A percentile compares a stretch with the other conserved stretches of the same genome.
Conservation (phyloP, 345 rosid genomes). For the Trapa bicornis region DNA sequence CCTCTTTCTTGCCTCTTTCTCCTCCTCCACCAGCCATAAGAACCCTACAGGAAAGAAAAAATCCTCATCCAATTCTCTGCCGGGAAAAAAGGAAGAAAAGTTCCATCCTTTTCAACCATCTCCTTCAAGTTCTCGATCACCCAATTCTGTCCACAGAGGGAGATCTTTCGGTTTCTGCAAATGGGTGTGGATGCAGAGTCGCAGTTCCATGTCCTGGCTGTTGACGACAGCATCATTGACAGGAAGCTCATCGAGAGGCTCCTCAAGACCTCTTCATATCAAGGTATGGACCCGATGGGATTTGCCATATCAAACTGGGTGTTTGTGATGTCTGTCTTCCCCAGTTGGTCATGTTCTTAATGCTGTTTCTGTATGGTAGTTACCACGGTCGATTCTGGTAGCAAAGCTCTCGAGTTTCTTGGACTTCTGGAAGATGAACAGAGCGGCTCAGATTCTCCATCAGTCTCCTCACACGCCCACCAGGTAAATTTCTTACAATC, state of each 20-base stretch:
- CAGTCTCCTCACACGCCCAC: slow-evolving; percentile 15
- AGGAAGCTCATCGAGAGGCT: slow-evolving; percentile 79
- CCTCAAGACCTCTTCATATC: slow-evolving; percentile 83
- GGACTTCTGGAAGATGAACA: slow-evolving; percentile 39
- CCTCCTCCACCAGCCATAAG: slow-evolving; percentile 1
- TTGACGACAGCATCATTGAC: slow-evolving; percentile 77
- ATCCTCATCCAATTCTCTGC: slow-evolving; percentile 3
- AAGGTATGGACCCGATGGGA: slow-evolving; percentile 27
- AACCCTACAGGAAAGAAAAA: slow-evolving; percentile 1
- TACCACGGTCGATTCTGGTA: slow-evolving; percentile 67
- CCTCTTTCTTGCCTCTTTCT: neutral
- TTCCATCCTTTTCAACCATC: neutral
- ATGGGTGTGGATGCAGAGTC: slow-evolving; percentile 59
- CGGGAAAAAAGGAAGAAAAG: neutral
- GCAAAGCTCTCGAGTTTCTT: slow-evolving; percentile 55
- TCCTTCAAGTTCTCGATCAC: neutral
- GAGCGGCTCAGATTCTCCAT: slow-evolving; percentile 15
- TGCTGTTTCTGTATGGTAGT: slow-evolving; percentile 21
- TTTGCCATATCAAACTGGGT: neutral
- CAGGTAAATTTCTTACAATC: slow-evolving; percentile 5
- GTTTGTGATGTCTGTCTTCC: neutral
- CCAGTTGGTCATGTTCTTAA: neutral
- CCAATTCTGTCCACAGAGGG: too few relatives aligned
- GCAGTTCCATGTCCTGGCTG: slow-evolving; percentile 83
- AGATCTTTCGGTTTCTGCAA: slow-evolving; percentile 8